Evolutionary conservation across 2,329 filamentous ascomycete genomes (phyloP).

Genomic region (Sporothrix variecibatus): DNA sequence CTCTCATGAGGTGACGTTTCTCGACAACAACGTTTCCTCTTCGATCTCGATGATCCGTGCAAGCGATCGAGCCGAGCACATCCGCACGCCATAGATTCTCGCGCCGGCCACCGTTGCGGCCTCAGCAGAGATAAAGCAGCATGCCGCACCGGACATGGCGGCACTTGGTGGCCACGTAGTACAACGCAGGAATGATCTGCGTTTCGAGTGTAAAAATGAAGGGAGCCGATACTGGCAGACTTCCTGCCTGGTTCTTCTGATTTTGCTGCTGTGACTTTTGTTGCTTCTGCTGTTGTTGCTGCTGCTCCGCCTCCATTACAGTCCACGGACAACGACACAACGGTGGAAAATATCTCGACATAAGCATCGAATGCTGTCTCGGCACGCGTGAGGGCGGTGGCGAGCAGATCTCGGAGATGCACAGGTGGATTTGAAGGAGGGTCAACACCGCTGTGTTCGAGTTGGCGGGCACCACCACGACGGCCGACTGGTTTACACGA

Average conservation of each 20-base stretch:
- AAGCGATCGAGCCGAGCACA: constrained; percentile 37
- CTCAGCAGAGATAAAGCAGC: constrained; percentile 41
- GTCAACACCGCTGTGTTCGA: background rate
- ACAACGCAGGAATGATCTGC: background rate
- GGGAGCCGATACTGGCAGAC: background rate
- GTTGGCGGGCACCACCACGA: background rate
- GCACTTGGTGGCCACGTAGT: background rate
- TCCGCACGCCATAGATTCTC: constrained; percentile 45
- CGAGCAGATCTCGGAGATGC: constrained; percentile 39
- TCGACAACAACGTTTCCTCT: constrained; percentile 32
- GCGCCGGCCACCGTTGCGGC: constrained; percentile 34
- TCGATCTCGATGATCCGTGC: constrained; percentile 42
- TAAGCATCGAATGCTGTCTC: background rate
- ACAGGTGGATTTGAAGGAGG: constrained; percentile 35
- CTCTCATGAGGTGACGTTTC: background rate
- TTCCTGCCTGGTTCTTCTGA: background rate
- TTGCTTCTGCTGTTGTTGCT: background rate
- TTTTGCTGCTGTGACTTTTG: background rate
- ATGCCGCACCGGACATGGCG: constrained; percentile 23
- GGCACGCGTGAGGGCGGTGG: constrained; percentile 36
- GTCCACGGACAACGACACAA: background rate
- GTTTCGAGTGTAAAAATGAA: background rate
- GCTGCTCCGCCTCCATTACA: background rate
- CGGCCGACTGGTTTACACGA: background rate
- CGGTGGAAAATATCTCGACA: background rate